Conservation (phyloP, 108 stramenopile genomes). For the Ochromonas danica region DNA sequence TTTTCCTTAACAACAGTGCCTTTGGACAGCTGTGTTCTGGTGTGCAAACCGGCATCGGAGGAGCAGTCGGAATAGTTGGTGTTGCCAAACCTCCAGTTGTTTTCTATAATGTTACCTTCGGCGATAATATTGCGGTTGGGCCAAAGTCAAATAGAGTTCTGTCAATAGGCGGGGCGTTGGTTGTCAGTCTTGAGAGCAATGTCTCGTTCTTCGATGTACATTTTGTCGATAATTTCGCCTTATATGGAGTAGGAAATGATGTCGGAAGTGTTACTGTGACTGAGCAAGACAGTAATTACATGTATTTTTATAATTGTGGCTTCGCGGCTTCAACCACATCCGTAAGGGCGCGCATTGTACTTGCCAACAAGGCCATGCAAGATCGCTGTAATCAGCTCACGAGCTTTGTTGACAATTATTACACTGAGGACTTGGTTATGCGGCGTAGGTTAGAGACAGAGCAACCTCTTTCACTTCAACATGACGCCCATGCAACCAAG, state of each 20-base stretch:
- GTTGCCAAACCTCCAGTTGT: neutral
- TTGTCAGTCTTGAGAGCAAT: neutral
- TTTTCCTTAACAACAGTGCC: neutral
- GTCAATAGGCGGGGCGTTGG: neutral
- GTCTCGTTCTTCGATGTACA: neutral
- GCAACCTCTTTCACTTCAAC: too few species aligned
- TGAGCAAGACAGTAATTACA: neutral
- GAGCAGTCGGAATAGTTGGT: neutral
- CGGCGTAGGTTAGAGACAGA: too few species aligned
- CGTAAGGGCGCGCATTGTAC: too few species aligned
- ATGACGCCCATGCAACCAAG: too few species aligned
- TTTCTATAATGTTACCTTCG: neutral
- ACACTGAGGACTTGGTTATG: too few species aligned
- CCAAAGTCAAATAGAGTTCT: too few species aligned
- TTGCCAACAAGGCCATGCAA: too few species aligned
- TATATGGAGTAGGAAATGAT: conserved; percentile 4
- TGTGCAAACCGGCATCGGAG: neutral
- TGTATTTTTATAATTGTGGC: neutral
- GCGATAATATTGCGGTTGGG: neutral
- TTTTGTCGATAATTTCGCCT: neutral
- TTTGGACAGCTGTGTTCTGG: neutral
- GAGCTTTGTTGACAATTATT: too few species aligned
- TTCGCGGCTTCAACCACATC: too few species aligned
- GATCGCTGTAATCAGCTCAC: too few species aligned
- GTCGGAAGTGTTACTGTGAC: neutral